Conservation (phyloP, 192 early-diverging fungal species). For the Backusella liffmaniae region DNA sequence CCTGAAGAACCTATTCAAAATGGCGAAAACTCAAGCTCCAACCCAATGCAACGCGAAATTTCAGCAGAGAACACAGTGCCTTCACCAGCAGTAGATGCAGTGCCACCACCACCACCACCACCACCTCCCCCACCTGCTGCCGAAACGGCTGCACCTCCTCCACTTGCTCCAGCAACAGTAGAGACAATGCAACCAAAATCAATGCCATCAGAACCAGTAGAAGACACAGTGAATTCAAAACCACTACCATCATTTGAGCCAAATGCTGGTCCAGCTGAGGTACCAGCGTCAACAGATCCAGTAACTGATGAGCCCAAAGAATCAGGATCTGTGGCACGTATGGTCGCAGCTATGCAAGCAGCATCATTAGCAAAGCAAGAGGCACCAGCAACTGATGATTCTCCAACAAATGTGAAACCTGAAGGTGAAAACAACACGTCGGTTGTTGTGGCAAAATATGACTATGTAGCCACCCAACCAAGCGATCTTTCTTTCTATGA, state of each 20-base stretch:
- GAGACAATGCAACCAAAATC: neutral
- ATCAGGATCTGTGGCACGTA: neutral
- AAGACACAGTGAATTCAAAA: neutral
- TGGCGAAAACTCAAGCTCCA: neutral
- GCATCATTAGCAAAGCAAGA: neutral
- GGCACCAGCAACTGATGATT: neutral
- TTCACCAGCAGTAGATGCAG: neutral
- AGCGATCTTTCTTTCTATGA: slow-evolving; percentile 34
- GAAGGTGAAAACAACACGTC: neutral
- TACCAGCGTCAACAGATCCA: neutral
- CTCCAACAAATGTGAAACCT: neutral
- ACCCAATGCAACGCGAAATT: neutral
- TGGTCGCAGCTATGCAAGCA: neutral
- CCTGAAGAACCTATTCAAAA: neutral
- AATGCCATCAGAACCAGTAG: neutral
- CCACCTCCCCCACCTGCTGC: too few species aligned
- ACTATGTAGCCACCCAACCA: slow-evolving; percentile 32
- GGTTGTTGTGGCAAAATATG: slow-evolving; percentile 34
- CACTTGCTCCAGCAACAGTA: neutral
- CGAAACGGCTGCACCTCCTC: neutral
- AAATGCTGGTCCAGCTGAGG: neutral
- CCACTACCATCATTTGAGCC: neutral
- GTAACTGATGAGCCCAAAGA: too few species aligned
- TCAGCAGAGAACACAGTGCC: neutral
- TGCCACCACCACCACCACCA: neutral